A percentile compares a stretch with the other conserved stretches of the same genome.
Conservation (phyloP, 2,329 filamentous ascomycete species). For the Colletotrichum endophyticum region DNA sequence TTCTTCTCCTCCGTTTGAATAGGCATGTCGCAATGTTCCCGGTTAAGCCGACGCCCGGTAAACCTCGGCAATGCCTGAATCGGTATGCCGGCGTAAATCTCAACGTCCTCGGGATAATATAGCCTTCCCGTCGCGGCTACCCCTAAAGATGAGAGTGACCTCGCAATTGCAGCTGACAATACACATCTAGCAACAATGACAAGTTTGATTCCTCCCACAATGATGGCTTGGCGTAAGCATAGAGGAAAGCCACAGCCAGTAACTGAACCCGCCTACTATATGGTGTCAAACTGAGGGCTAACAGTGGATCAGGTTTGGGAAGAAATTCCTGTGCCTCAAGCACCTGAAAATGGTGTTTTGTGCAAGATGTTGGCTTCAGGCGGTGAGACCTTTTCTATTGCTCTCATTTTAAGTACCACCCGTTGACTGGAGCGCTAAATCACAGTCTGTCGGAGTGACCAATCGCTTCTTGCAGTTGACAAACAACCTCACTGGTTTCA, state of each 20-base stretch:
- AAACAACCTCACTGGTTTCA: constrained; percentile 33
- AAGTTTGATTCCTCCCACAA: constrained; percentile 26
- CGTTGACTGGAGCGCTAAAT: neutral
- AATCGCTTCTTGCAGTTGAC: constrained; percentile 31
- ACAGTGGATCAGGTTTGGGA: constrained; percentile 25
- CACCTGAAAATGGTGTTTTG: constrained; percentile 29
- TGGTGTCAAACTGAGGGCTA: neutral
- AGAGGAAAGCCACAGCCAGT: constrained; percentile 31
- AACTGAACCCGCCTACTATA: neutral
- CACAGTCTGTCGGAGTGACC: constrained; percentile 36
- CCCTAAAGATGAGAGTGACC: neutral
- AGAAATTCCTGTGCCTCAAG: constrained; percentile 30
- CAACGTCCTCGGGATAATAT: neutral
- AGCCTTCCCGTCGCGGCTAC: neutral
- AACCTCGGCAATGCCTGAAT: neutral
- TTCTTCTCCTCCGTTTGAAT: neutral
- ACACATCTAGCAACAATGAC: constrained; percentile 2
- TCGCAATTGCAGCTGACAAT: neutral
- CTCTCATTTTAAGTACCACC: neutral
- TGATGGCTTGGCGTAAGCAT: constrained; percentile 40
- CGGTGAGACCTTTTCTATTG: constrained; percentile 16
- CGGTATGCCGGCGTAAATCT: neutral
- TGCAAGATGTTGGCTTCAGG: constrained; percentile 38
- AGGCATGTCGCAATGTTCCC: neutral
- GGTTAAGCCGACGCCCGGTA: neutral